Percentiles rank a stretch among this genome's conserved stretches.
Evolutionary conservation across 2,329 filamentous ascomycete genomes (phyloP).

Genomic region (Exserohilum turcica): DNA sequence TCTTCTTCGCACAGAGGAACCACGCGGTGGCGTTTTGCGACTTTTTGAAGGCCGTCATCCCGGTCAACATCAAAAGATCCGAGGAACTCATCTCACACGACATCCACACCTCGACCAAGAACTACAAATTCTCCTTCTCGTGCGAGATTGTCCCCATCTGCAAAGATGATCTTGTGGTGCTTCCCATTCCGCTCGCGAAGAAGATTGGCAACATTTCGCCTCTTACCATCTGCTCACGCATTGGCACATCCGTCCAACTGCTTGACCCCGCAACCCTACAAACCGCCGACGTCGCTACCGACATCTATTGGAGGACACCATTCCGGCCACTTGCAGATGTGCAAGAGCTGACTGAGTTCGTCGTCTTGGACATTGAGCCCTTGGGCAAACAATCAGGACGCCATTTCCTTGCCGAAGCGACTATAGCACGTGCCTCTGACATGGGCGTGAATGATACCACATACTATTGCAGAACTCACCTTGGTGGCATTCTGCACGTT

Average conservation of each 20-base stretch:
- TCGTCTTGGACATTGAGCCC: conserved; percentile 92
- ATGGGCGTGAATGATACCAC: conserved; percentile 84
- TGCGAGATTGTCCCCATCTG: conserved; percentile 91
- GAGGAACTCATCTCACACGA: conserved; percentile 94
- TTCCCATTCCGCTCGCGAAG: conserved; percentile 88
- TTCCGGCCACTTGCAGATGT: conserved; percentile 85
- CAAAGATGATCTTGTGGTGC: conserved; percentile 94
- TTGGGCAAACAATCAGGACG: conserved; percentile 76
- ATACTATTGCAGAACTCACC: conserved; percentile 88
- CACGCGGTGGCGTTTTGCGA: conserved; percentile 92
- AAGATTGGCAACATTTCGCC: conserved; percentile 87
- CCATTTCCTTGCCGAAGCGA: conserved; percentile 83
- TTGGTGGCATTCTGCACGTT: conserved; percentile 81
- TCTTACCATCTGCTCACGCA: conserved; percentile 80
- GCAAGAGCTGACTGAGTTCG: conserved; percentile 85
- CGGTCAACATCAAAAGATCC: conserved; percentile 80
- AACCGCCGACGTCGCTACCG: conserved; percentile 80
- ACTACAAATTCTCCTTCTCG: conserved; percentile 93
- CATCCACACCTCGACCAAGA: conserved; percentile 85
- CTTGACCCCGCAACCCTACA: conserved; percentile 91
- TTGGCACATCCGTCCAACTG: conserved; percentile 88
- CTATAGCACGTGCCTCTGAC: conserved; percentile 84
- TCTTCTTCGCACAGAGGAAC: conserved; percentile 88
- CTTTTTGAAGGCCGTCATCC: conserved; percentile 81
- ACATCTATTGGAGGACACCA: conserved; percentile 88